A percentile compares a stretch with the other conserved stretches of the same genome.
Evolutionary conservation across 2,329 filamentous ascomycete species (phyloP).

Genomic region (Neonectria sp.): DNA sequence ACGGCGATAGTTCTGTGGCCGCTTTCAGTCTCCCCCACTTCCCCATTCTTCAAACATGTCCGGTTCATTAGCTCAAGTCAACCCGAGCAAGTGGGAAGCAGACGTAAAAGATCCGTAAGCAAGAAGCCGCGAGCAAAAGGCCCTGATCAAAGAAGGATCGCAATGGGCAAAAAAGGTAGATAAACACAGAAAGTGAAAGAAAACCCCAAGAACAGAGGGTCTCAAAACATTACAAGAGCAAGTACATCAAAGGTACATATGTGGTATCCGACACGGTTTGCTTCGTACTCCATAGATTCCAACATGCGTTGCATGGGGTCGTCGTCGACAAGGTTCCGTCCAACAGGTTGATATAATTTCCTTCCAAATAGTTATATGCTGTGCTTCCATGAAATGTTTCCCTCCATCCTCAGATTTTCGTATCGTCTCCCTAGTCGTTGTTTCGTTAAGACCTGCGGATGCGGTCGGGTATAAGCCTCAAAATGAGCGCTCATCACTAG

Average conservation of each 20-base stretch:
- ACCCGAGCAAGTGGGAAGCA: neutral
- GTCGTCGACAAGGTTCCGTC: conserved; percentile 40
- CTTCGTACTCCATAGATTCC: conserved; percentile 33
- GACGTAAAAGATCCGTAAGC: conserved; percentile 7
- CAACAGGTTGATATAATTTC: conserved; percentile 34
- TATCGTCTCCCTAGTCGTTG: conserved; percentile 14
- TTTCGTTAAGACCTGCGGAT: conserved; percentile 18
- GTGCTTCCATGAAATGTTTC: conserved; percentile 23
- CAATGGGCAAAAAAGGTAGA: neutral
- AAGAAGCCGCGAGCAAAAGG: neutral
- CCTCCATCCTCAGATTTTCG: conserved; percentile 39
- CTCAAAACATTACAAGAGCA: conserved; percentile 17
- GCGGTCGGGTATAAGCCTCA: neutral
- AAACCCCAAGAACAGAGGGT: conserved; percentile 19
- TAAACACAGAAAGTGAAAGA: conserved; percentile 9
- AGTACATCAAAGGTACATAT: conserved; percentile 36
- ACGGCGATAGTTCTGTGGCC: neutral
- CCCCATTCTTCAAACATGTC: neutral
- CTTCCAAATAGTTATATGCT: conserved; percentile 39
- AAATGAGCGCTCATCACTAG: conserved; percentile 28
- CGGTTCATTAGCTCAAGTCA: neutral
- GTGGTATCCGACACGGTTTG: conserved; percentile 48
- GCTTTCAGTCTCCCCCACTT: neutral
- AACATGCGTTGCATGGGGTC: conserved; percentile 29
- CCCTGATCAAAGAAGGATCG: conserved; percentile 25